phyloP scores from a whole-genome alignment of 2,329 filamentous ascomycete species.

The Botryotinia calthae region DNA sequence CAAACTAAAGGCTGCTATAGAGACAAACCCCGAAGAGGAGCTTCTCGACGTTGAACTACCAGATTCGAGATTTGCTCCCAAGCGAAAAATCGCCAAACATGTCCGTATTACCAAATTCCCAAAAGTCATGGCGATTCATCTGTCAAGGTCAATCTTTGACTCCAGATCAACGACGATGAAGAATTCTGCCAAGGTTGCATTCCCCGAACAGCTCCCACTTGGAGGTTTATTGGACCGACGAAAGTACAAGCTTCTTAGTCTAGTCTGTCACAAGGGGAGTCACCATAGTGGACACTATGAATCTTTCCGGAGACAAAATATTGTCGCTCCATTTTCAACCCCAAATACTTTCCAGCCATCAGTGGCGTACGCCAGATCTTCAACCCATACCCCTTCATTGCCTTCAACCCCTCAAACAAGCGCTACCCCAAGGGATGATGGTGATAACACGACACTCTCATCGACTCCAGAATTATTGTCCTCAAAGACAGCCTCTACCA shows the following conservation, averaged over 20 bases:
- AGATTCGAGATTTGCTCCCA: constrained; percentile 70
- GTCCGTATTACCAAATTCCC: constrained; percentile 86
- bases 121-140: constrained; percentile 84
- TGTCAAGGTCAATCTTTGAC: constrained; percentile 92
- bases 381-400: constrained; percentile 32
- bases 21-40: constrained; percentile 76
- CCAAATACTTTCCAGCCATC: constrained; percentile 74
- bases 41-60: constrained; percentile 73
- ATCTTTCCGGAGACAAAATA: constrained; percentile 83
- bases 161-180: constrained; percentile 71
- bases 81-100: constrained; percentile 80
- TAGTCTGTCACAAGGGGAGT: constrained; percentile 92
- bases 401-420: constrained; percentile 38
- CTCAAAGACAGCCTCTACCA: constrained; percentile 32
- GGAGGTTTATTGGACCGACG: constrained; percentile 75
- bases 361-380: constrained; percentile 55
- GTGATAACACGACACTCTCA: constrained; percentile 30
- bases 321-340: constrained; percentile 77
- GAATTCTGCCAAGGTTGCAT: constrained; percentile 90
- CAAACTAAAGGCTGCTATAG: constrained; percentile 66
- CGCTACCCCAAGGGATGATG: constrained; percentile 32
- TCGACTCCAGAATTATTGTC: constrained; percentile 36
- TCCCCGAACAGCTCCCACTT: constrained; percentile 81
- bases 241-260: constrained; percentile 78
- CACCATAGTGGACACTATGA: constrained; percentile 98